These are phyloP conservation scores for Nemania sp. DNA, from an alignment of 2,329 filamentous ascomycete species.

Conservation along the genomic window DNA sequence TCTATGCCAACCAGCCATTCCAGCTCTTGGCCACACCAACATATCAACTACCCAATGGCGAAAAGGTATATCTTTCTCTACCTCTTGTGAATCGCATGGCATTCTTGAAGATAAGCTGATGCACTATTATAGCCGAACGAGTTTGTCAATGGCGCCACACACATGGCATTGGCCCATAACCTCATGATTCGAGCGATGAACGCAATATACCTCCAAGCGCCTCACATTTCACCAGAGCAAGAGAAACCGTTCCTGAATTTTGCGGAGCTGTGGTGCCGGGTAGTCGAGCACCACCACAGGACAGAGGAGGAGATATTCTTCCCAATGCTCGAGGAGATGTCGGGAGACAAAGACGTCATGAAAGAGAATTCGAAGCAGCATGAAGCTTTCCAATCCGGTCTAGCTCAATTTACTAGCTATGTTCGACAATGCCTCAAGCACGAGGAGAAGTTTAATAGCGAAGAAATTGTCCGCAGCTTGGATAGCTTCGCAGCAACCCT, in stretches of 20 bases:
- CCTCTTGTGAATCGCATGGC: background rate
- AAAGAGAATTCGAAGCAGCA: background rate
- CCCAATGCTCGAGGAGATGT: slow-evolving; percentile 1
- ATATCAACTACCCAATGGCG: background rate
- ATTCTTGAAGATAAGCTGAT: background rate
- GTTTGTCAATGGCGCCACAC: background rate
- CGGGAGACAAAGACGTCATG: background rate
- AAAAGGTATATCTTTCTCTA: background rate
- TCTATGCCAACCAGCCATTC: background rate
- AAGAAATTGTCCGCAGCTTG: background rate
- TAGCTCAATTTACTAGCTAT: background rate
- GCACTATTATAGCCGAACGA: background rate
- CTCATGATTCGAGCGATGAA: background rate
- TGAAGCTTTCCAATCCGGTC: background rate
- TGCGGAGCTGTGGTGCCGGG: background rate
- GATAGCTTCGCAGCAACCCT: background rate
- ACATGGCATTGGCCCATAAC: background rate
- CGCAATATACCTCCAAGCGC: background rate
- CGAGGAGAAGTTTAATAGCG: background rate
- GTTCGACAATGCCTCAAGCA: background rate
- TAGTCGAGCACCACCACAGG: slow-evolving; percentile 1
- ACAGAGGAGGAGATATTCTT: slow-evolving; percentile 2
- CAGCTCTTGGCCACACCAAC: slow-evolving; percentile 1
- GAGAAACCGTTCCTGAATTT: background rate
- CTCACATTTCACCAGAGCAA: background rate